Base-by-base conservation (phyloP, 2,329 filamentous ascomycete species). In the Aureobasidium musti region DNA sequence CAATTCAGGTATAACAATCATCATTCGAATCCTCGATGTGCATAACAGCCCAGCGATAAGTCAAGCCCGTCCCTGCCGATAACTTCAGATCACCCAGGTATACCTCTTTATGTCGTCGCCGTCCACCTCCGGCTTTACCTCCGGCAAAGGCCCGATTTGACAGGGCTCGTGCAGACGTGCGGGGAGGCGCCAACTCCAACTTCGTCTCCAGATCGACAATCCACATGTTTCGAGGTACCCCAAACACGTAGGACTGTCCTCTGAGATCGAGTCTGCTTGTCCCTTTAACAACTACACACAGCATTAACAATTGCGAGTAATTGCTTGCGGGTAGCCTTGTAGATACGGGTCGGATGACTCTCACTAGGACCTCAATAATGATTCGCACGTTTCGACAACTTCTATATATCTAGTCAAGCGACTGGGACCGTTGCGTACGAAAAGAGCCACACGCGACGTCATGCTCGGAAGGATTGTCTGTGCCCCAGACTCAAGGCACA, bases 361-460 rank as follows among this genome's bases (percentile, higher is more conserved):
- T 50, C 13, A 19, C 4, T 45, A 30, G 14, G 47, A 10, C 35
- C 21, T 13, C 7, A n/a, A 26, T 13, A 10, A 49, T 19, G 28
- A 53, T n/a, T 53, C 19, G 41, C 23, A 33, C 39, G 39, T 60
- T 60, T 23, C 1, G 23, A 47, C 41, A 23, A 60, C 23, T 37
- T 23, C 39, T 23, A 47, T 47, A 60, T 35, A 35, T 13, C 13
- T 43, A 30, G 37, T 57, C 28, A 28, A 21, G 35, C 11, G 13
- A 56, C 35, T 3, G 19, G 19, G 33, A 56, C 35, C 54, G 37
- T 43, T 60, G 19, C 19, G 23, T 17, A 35, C 56, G 10, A 60
- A 43, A 13, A 50, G 26, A 63, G 59, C 59, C 59, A 63, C 59
- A 11, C 59, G 21, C 59, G 59, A 63, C 59, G 59, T 63, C 59